Conservation (phyloP, 805 yeast species). For the Trichomonascus vanleenenianus region DNA sequence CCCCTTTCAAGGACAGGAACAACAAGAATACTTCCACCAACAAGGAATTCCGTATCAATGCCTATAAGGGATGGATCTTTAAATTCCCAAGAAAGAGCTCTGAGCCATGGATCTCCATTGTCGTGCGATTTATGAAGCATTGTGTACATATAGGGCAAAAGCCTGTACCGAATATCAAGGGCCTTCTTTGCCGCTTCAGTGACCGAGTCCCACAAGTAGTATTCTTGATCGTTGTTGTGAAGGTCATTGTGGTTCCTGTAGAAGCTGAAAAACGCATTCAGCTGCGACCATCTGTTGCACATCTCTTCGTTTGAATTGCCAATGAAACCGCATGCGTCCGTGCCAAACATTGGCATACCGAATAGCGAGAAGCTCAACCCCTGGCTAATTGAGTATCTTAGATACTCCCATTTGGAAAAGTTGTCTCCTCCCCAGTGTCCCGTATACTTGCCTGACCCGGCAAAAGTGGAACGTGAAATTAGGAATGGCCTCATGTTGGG, state of each 20-base stretch:
- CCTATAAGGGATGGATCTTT: slow-evolving; percentile 36
- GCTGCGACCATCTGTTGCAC: slow-evolving; percentile 31
- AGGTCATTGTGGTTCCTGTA: slow-evolving; percentile 29
- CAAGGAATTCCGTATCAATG: slow-evolving; percentile 73
- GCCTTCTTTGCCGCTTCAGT: slow-evolving; percentile 43
- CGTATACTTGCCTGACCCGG: slow-evolving; percentile 84
- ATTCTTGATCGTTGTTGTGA: slow-evolving; percentile 28
- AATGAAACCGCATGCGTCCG: slow-evolving; percentile 90
- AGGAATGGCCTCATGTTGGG: slow-evolving; percentile 65
- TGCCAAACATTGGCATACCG: slow-evolving; percentile 87
- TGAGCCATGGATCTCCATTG: slow-evolving; percentile 58
- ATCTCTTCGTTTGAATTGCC: slow-evolving; percentile 78
- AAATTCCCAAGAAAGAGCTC: slow-evolving; percentile 25
- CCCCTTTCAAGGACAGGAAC: slow-evolving; percentile 63
- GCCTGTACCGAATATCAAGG: slow-evolving; percentile 59
- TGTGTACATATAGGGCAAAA: slow-evolving; percentile 74
- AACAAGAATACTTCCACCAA: slow-evolving; percentile 63
- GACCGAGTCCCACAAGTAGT: slow-evolving; percentile 28
- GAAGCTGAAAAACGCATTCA: slow-evolving; percentile 32
- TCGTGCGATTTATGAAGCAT: slow-evolving; percentile 57
- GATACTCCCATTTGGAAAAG: slow-evolving; percentile 81
- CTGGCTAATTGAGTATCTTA: slow-evolving; percentile 76
- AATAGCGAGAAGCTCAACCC: slow-evolving; percentile 66
- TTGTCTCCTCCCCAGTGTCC: slow-evolving; percentile 98
- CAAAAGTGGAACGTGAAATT: slow-evolving; percentile 71